Conservation (phyloP, 768 basidiomycete species). For the Rhodotorula babjevae region DNA sequence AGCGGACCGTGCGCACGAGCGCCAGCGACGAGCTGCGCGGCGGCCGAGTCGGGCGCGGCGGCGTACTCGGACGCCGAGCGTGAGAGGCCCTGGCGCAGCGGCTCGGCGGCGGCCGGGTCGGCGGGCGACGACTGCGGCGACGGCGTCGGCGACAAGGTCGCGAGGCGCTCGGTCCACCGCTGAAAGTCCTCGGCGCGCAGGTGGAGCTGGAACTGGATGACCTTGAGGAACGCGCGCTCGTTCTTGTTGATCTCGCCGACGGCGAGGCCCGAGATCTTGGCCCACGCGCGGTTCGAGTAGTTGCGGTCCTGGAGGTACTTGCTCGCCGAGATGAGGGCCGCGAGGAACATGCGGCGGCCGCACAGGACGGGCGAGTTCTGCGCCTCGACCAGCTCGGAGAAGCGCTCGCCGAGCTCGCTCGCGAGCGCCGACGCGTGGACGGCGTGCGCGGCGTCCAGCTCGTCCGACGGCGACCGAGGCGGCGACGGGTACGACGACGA, state of each 20-base stretch:
- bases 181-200: slow-evolving; percentile 38
- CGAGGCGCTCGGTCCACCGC: slow-evolving; percentile 35
- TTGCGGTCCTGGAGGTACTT: slow-evolving; percentile 92
- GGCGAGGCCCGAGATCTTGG: slow-evolving; percentile 81
- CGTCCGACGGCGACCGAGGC: slow-evolving; percentile 16
- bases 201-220: slow-evolving; percentile 57
- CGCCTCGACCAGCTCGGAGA: slow-evolving; percentile 5
- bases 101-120: background rate
- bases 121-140: background rate
- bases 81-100: slow-evolving; percentile 3
- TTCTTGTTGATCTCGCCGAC: slow-evolving; percentile 80
- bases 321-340: slow-evolving; percentile 77
- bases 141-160: background rate
- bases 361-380: slow-evolving; percentile 57
- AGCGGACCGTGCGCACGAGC: slow-evolving; percentile 1
- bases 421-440: background rate
- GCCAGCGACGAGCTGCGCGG: background rate
- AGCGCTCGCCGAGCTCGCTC: background rate
- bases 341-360: slow-evolving; percentile 81
- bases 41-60: background rate
- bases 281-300: slow-evolving; percentile 91
- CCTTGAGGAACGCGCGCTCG: slow-evolving; percentile 79
- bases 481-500: slow-evolving; percentile 28
- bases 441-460: background rate
- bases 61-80: slow-evolving; percentile 22